Evolutionary conservation across 768 basidiomycete species (phyloP), one percentile per base, ranked within the genome.

Genomic region (Udeniomyces megalosporus): DNA sequence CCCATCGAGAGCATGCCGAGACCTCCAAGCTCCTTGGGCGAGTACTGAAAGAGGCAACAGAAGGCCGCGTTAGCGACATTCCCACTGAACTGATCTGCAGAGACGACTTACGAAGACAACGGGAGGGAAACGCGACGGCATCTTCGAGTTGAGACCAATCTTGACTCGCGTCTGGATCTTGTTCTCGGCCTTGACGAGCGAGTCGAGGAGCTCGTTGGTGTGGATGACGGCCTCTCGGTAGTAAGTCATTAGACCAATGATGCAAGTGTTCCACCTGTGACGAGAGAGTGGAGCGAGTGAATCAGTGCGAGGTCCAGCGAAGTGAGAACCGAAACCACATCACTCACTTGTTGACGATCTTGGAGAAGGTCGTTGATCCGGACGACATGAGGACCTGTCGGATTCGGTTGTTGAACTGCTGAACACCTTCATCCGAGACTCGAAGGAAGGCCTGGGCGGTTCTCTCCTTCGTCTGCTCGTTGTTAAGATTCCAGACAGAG

Each of bases 1-100:
- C 93, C 93, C 95, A 99, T 99, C 2, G 91, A 96, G 70, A 99
- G 78, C 95, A 96, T 96, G 58, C 95, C 95, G 48, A 97, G 82
- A 73, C 93, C 95, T 72, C 93, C 95, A 34, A 97, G 77, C 78
- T 97, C 95, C 83, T 96, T 96, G 0, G 90, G 92, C 6, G 89
- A 92, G 72, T 95, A 93, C 78, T 91, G 93, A 8, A 92, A 69
- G 35, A 66, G 86, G 17, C 15, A 54, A 26, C 20, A 20, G 26
- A 38, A 35, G 32, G 17, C 32, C 12, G n/a, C 34, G 48, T 20
- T 24, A 28, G 31, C n/a, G n/a, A n/a, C n/a, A n/a, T n/a, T n/a
- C n/a, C n/a, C n/a, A n/a, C n/a, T n/a, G 20, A 24, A 42, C 26
- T 5, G 56, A 62, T 28, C 34, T 26, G 46, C 20, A 49, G n/a